Evolutionary conservation across 805 yeast species (phyloP), one percentile per base, ranked within the genome.

Genomic region (Sugiyamaella chiloensis): DNA sequence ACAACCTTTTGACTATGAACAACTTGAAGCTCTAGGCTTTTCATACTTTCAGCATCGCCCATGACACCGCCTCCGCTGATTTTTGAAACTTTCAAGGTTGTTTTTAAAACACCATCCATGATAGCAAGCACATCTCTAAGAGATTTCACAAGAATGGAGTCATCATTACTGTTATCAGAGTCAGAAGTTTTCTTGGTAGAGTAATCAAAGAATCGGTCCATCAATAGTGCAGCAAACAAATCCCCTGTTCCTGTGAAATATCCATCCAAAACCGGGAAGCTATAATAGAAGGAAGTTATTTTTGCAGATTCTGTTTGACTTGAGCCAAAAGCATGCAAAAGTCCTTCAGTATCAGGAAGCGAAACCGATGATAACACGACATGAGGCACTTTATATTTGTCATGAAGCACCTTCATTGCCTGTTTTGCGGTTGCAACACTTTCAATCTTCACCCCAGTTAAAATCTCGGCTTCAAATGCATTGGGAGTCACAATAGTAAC

Each of bases 161-260:
- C 42, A 1, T 47, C 30, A 1, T 42, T 35, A 3, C 24, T n/a
- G n/a, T n/a, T n/a, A n/a, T n/a, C n/a, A n/a, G n/a, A n/a, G n/a
- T n/a, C n/a, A 1, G 26, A 7, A 17, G 16, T 27, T 24, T 47
- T 24, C 20, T 42, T 9, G 26, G 32, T 23, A 24, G 34, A 19
- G 29, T 42, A 46, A 7, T 50, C 27, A 40, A 51, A 49, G 49
- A 50, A 68, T 55, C 86, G 75, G 63, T 85, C 95, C 4, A 87
- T 57, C 26, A 89, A 63, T 32, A 90, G 64, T 0, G 96, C 91
- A 0, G 96, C 83, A 58, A 91, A 90, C 35, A 90, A 66, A 60
- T 90, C 98, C 5, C 98, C 98, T 0, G 93, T 96, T 1, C 98
- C 98, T 0, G 96, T 87, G 67, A 90, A 91, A 63, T 91, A 88